These are phyloP conservation scores for Ascocoryne sarcoides DNA, from an alignment of 2,329 filamentous ascomycete genomes.

Conservation along the genomic window DNA sequence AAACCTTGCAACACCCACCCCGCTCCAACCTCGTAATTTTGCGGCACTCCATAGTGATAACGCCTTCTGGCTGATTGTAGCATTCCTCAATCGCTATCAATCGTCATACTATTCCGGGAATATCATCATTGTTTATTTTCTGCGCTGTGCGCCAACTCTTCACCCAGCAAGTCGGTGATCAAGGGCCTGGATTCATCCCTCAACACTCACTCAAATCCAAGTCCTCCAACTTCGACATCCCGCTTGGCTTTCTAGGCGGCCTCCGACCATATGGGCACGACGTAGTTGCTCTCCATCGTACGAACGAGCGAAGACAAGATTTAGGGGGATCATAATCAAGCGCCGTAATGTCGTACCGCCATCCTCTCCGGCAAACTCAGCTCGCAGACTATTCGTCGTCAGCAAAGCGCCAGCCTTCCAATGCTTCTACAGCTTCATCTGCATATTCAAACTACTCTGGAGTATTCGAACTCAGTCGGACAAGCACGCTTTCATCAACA, in stretches of 20 bases:
- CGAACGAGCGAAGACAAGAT: constrained; percentile 11
- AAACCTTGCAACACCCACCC: background rate
- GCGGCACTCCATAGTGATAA: background rate
- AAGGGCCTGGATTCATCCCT: no score
- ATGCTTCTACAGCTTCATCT: constrained; percentile 61
- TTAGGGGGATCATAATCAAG: constrained; percentile 4
- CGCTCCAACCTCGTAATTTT: background rate
- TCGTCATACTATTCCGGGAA: constrained; percentile 4
- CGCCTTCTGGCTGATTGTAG: background rate
- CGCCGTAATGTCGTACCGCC: constrained; percentile 46
- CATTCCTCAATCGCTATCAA: constrained; percentile 7
- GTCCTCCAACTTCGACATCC: constrained; percentile 6
- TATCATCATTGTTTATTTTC: no score
- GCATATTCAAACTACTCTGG: constrained; percentile 48
- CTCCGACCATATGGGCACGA: constrained; percentile 15
- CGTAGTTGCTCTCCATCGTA: constrained; percentile 10
- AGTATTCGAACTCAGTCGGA: constrained; percentile 46
- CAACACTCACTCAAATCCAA: no score
- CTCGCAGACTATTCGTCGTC: constrained; percentile 36
- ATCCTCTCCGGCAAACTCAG: constrained; percentile 49
- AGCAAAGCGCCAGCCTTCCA: constrained; percentile 55
- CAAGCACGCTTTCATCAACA: constrained; percentile 65
- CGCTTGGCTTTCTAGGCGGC: constrained; percentile 16
- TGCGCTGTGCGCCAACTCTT: constrained; percentile 17
- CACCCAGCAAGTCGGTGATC: no score